Evolutionary conservation across 2,329 filamentous ascomycete genomes (phyloP).

Genomic region (Coniochaeta sp.): DNA sequence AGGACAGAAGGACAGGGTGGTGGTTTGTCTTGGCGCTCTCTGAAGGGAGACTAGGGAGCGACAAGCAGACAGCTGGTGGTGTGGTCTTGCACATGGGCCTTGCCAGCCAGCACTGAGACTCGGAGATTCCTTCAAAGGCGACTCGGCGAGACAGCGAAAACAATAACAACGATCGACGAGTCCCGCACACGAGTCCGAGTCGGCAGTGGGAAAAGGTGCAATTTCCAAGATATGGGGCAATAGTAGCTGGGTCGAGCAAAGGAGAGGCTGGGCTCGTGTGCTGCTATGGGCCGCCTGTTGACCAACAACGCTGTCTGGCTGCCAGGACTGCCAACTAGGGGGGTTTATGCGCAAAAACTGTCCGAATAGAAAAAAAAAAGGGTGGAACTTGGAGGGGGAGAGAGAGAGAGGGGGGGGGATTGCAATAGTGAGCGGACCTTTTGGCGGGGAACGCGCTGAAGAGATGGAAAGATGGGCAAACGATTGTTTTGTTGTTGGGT

Average conservation of each 20-base stretch:
- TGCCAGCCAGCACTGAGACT: not conserved
- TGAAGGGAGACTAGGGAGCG: not conserved
- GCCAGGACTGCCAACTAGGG: not conserved
- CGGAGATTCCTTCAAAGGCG: not conserved
- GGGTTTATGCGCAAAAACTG: not conserved
- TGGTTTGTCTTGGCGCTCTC: not conserved
- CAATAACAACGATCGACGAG: conserved; percentile 17
- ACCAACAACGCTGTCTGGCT: not conserved
- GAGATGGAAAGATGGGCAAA: not conserved
- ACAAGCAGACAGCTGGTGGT: not conserved
- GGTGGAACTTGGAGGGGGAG: not conserved
- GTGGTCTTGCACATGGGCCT: not conserved
- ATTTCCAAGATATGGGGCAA: conserved; percentile 16
- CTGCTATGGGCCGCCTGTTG: not conserved
- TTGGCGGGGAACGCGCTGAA: not conserved
- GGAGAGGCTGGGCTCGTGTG: not conserved
- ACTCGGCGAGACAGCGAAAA: not conserved
- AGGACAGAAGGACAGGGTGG: not conserved
- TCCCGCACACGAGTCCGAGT: conserved; percentile 17
- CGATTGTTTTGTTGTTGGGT: not conserved
- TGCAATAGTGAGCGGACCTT: not conserved
- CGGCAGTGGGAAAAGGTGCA: conserved; percentile 18
- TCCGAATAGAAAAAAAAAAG: not conserved
- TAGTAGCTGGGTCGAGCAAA: not conserved
- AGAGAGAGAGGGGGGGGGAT: not conserved